Base-by-base conservation (phyloP, 2,329 filamentous ascomycete species). In the Intubia oerlemansii region DNA sequence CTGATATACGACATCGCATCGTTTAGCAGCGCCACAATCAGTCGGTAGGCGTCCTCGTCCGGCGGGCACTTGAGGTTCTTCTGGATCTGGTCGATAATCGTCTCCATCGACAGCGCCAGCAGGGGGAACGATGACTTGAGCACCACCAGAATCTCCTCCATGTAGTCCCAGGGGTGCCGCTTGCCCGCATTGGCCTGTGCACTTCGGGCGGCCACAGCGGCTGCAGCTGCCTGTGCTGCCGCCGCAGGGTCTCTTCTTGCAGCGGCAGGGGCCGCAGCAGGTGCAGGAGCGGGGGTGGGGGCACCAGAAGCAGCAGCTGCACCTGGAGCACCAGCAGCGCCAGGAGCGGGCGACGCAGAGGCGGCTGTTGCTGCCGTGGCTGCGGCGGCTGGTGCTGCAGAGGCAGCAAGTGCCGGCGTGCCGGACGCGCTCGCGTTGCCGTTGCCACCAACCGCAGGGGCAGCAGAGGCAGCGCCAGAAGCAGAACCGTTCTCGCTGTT, bases 61-160 rank as follows among this genome's bases (percentile, higher is more conserved):
- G 85, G 85, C 10, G 85, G 85, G 43, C 88, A 95, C 54, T 98
- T 98, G 66, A 98, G 98, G 52, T 95, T 77, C 59, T 95, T 95
- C 49, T 88, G 78, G 34, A 98, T 92, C 51, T 95, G 85, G 46
- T 98, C 88, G 17, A 95, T 84, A 82, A 95, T 98, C 0, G 85
- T 92, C 54, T 99, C 88, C 88, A 99, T 95, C 0, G 85, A 93
- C 24, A 95, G 57, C 8, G 90, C 88, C 41, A 99, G 65, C 12
- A 99, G 62, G 15, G 88, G 88, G 59, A 95, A 98, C 0, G 85
- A 84, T 6, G 88, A 95, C 59, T 98, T 95, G 30, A 98, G 69
- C 17, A 82, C 78, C 19, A 82, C 78, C 63, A 92, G 82, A 35
- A 98, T 81, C 46, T 95, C 84, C 41, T 98, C 88, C 0, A 82